Evolutionary conservation across 805 yeast genomes (phyloP), one percentile per base, ranked within the genome.

Genomic region (Tetrapisispora nanseiensis): DNA sequence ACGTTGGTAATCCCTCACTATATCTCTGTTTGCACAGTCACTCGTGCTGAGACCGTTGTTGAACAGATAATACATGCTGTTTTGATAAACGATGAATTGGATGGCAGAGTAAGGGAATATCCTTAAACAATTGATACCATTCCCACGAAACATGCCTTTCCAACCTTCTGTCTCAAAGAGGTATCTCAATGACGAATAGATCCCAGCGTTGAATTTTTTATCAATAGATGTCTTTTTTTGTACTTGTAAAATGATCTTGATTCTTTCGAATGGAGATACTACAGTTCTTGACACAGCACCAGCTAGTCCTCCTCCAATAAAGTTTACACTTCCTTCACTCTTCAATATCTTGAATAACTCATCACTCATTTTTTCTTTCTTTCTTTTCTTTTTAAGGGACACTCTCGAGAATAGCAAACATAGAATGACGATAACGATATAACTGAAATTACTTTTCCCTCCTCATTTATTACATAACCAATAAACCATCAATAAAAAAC

Each of bases 41-140:
- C 44, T 51, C 18, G 55, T 57, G 40, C 56, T 51, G 20, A 55
- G 57, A 42, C 57, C 59, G 3, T 59, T 54, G 27, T 58, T 54
- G 41, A 62, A 54, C 10, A 75, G 48, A 27, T 65, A 45, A 27
- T 52, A 66, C 56, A 79, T 83, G 51, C 74, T 65, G 51, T 60
- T 69, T 51, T 90, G 90, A 61, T 83, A 90, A 7, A 83, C 86
- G 23, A 86, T 75, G 65, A 86, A 90, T 64, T 90, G 98, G 12
- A 87, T 94, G 0, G 97, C 97, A 45, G 90, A 80, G 57, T 90
- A 90, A 1, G 98, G 98, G 47, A 90, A 77, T 21, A 92, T 86
- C 42, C 98, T 70, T 2, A 90, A 63, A 68, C 97, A 89, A 61
- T 90, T 90, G 46, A 86, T 70, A 0, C 90, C 85, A 62, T 90